Evolutionary conservation across 1,284 basidiomycete genomes (phyloP).

Genomic region (Moniliella sp.): DNA sequence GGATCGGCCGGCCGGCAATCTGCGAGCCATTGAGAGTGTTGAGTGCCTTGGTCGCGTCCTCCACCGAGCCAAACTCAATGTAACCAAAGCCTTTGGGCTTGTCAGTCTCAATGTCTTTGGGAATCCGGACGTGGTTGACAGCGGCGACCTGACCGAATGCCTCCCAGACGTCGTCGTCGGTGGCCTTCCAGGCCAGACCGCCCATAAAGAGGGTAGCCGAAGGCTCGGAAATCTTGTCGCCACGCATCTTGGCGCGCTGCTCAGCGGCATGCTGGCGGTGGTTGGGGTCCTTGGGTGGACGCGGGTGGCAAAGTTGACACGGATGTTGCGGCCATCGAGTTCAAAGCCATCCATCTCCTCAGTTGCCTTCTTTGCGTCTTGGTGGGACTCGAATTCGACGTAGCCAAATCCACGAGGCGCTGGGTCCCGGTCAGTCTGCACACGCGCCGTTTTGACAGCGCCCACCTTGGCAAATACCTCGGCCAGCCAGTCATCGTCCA

Average conservation of each 20-base stretch:
- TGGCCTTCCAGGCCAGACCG: slow-evolving; percentile 59
- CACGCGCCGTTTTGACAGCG: slow-evolving; percentile 62
- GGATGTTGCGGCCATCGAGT: slow-evolving; percentile 55
- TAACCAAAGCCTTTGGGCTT: slow-evolving; percentile 88
- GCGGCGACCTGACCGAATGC: slow-evolving; percentile 73
- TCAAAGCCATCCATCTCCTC: slow-evolving; percentile 49
- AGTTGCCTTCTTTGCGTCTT: slow-evolving; percentile 60
- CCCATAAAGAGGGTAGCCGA: slow-evolving; percentile 68
- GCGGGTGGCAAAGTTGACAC: slow-evolving; percentile 58
- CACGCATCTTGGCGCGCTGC: slow-evolving; percentile 37
- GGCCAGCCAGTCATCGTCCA: slow-evolving; percentile 70
- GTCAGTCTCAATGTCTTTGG: slow-evolving; percentile 76
- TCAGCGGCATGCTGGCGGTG: slow-evolving; percentile 36
- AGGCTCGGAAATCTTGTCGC: slow-evolving; percentile 45
- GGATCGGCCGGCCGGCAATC: slow-evolving; percentile 57
- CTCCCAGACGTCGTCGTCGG: slow-evolving; percentile 73
- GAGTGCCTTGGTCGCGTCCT: slow-evolving; percentile 60
- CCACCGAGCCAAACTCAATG: slow-evolving; percentile 69
- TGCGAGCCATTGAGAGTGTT: slow-evolving; percentile 49
- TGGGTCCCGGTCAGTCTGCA: slow-evolving; percentile 79
- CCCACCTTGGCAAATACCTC: slow-evolving; percentile 74
- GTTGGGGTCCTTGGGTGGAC: no score
- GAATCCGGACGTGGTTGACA: slow-evolving; percentile 67
- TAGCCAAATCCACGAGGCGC: slow-evolving; percentile 93
- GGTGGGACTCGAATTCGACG: slow-evolving; percentile 69